These are phyloP conservation scores for Xylariaceae sp. DNA, from an alignment of 2,329 filamentous ascomycete species.

Conservation along the genomic window DNA sequence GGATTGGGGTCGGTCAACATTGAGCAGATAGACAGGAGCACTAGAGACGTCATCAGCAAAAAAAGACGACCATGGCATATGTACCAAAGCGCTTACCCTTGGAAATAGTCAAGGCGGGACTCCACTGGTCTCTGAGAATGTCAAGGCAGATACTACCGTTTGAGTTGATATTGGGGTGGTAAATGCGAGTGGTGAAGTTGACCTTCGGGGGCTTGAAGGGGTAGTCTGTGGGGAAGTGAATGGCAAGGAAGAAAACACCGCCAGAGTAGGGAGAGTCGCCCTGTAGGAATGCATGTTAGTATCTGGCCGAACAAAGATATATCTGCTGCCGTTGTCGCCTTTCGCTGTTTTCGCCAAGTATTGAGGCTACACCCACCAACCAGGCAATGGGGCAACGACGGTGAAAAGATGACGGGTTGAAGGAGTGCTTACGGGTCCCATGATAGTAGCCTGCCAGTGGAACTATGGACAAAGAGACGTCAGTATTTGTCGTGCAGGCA, in stretches of 20 bases:
- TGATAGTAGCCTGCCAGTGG: slow-evolving; percentile 99
- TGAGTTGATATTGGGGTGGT: slow-evolving; percentile 99
- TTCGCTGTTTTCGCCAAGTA: background rate
- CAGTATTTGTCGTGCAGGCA: slow-evolving; percentile 24
- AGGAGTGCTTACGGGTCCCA: slow-evolving; percentile 83
- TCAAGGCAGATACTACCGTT: slow-evolving; percentile 99
- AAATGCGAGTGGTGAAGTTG: slow-evolving; percentile 99
- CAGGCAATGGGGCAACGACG: background rate
- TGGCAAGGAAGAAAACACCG: slow-evolving; percentile 97
- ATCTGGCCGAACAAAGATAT: background rate
- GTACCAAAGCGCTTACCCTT: slow-evolving; percentile 62
- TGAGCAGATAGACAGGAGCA: slow-evolving; percentile 97
- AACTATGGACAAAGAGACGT: slow-evolving; percentile 57
- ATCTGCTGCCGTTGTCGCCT: background rate
- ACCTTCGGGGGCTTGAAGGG: slow-evolving; percentile 99
- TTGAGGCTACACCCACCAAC: background rate
- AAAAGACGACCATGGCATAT: background rate
- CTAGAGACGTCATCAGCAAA: slow-evolving; percentile 41
- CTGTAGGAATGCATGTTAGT: slow-evolving; percentile 40
- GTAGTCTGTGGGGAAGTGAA: slow-evolving; percentile 99
- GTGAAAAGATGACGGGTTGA: slow-evolving; percentile 20
- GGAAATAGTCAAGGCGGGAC: slow-evolving; percentile 93
- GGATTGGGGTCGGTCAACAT: slow-evolving; percentile 99
- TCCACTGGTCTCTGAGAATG: slow-evolving; percentile 98
- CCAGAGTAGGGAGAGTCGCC: slow-evolving; percentile 95